Conservation (phyloP, 108 stramenopile genomes). For the Aurantiochytrium sp. region DNA sequence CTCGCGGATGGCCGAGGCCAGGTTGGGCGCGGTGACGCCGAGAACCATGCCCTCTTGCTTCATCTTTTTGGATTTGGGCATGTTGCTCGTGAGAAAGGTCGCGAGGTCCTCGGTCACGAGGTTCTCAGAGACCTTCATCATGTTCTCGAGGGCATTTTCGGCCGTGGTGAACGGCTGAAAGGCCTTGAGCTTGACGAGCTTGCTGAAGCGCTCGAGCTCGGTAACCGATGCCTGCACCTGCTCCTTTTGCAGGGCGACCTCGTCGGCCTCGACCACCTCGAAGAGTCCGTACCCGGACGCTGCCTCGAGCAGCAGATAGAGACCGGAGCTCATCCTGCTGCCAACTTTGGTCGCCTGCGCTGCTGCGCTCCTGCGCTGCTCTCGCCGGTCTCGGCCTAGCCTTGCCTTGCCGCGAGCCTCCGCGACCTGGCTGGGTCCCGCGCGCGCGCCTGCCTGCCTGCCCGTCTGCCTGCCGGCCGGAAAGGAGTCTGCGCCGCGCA, state of each 20-base stretch:
- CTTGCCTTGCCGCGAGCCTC: no score
- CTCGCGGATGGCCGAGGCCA: constrained; percentile 51
- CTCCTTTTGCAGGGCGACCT: constrained; percentile 57
- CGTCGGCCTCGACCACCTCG: constrained; percentile 89
- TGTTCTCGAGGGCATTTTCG: constrained; percentile 58
- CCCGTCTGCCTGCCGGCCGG: no score
- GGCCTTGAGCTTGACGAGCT: constrained; percentile 89
- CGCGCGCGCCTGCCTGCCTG: no score
- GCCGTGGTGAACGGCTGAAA: constrained; percentile 92
- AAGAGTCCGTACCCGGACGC: constrained; percentile 96
- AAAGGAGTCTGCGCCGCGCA: no score
- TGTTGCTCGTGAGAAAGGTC: constrained; percentile 76
- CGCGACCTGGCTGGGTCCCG: no score
- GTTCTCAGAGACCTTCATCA: constrained; percentile 53
- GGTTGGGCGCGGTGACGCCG: constrained; percentile 48
- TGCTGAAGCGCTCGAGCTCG: constrained; percentile 76
- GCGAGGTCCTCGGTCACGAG: constrained; percentile 30
- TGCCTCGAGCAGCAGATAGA: constrained; percentile 80
- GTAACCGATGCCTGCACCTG: constrained; percentile 58
- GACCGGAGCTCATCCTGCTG: background rate
- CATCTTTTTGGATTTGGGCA: constrained; percentile 44
- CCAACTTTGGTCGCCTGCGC: no score
- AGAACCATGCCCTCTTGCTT: constrained; percentile 44
- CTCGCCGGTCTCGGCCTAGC: no score
- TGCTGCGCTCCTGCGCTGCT: no score